Percentiles rank a stretch among this genome's conserved stretches.
Conservation (phyloP, 768 basidiomycete species). For the Kwoniella heveanensis region DNA sequence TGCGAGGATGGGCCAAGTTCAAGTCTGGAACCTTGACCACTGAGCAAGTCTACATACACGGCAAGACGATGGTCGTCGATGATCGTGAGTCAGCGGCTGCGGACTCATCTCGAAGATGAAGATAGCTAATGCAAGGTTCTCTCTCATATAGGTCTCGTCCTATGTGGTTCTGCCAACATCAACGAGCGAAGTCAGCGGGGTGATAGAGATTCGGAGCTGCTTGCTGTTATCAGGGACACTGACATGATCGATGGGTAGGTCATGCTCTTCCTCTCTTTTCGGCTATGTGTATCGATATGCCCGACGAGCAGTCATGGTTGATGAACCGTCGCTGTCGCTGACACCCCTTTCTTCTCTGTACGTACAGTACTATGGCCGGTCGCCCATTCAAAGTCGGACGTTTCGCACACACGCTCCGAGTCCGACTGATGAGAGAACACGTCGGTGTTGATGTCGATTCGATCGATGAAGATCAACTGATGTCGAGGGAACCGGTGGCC, state of each 20-base stretch:
- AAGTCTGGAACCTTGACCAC: constrained; percentile 79
- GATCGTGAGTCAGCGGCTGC: constrained; percentile 63
- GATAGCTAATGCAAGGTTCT: neutral
- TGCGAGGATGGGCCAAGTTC: constrained; percentile 92
- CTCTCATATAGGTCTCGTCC: constrained; percentile 47
- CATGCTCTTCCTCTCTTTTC: too few relatives aligned
- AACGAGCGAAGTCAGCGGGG: constrained; percentile 95
- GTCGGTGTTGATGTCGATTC: constrained; percentile 92
- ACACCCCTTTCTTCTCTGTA: neutral
- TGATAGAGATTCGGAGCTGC: constrained; percentile 94
- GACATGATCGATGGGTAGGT: constrained; percentile 90
- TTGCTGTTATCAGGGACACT: constrained; percentile 89
- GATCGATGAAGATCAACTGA: constrained; percentile 73
- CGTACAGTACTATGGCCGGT: constrained; percentile 81
- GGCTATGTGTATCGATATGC: too few relatives aligned
- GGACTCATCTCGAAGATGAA: neutral
- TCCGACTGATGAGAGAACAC: constrained; percentile 95
- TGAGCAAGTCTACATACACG: constrained; percentile 93
- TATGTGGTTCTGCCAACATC: constrained; percentile 78
- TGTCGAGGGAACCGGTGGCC: constrained; percentile 62
- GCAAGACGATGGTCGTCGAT: constrained; percentile 82
- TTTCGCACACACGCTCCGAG: constrained; percentile 89
- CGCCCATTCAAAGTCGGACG: constrained; percentile 92
- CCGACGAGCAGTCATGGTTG: too few relatives aligned
- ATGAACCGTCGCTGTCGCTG: too few relatives aligned